Percentiles rank a stretch among this genome's conserved stretches.
Evolutionary conservation across 2,329 filamentous ascomycete species (phyloP).

Genomic region (Pseudogymnoascus sp.): DNA sequence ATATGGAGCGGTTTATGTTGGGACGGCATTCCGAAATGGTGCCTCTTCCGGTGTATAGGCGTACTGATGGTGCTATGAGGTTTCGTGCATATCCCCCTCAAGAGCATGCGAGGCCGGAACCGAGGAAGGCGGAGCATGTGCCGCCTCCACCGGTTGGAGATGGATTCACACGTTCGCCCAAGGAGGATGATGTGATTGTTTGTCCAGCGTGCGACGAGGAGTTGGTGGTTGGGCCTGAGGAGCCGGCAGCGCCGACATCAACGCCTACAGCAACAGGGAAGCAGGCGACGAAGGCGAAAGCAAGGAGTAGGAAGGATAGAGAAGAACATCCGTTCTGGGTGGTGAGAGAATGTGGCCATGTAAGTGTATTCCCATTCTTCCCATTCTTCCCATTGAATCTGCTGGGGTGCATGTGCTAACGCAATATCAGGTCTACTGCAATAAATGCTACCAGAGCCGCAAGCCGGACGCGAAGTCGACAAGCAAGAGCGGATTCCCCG

Average conservation of each 20-base stretch:
- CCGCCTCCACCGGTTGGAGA: slow-evolving; percentile 46
- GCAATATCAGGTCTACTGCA: slow-evolving; percentile 50
- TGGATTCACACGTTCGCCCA: slow-evolving; percentile 76
- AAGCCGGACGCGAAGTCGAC: slow-evolving; percentile 30
- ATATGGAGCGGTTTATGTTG: background rate
- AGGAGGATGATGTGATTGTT: slow-evolving; percentile 63
- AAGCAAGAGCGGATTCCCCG: slow-evolving; percentile 27
- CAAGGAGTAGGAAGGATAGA: slow-evolving; percentile 41
- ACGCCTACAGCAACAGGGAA: background rate
- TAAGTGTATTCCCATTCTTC: slow-evolving; percentile 38
- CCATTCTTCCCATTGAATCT: slow-evolving; percentile 4
- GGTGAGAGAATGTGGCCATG: slow-evolving; percentile 83
- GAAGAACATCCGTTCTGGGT: slow-evolving; percentile 86
- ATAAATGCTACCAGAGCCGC: slow-evolving; percentile 51
- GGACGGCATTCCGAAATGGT: background rate
- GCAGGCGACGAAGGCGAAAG: slow-evolving; percentile 36
- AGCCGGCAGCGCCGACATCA: slow-evolving; percentile 19
- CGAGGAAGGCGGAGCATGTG: slow-evolving; percentile 22
- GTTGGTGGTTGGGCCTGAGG: slow-evolving; percentile 44
- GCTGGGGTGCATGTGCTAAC: slow-evolving; percentile 18
- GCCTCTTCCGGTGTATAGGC: background rate
- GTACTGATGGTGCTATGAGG: background rate
- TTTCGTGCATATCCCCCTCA: background rate
- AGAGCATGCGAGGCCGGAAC: background rate
- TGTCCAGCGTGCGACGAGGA: slow-evolving; percentile 85